Evolutionary conservation across 2,329 filamentous ascomycete genomes (phyloP), one percentile per base, ranked within the genome.

Genomic region (Cladophialophora chaetospira): DNA sequence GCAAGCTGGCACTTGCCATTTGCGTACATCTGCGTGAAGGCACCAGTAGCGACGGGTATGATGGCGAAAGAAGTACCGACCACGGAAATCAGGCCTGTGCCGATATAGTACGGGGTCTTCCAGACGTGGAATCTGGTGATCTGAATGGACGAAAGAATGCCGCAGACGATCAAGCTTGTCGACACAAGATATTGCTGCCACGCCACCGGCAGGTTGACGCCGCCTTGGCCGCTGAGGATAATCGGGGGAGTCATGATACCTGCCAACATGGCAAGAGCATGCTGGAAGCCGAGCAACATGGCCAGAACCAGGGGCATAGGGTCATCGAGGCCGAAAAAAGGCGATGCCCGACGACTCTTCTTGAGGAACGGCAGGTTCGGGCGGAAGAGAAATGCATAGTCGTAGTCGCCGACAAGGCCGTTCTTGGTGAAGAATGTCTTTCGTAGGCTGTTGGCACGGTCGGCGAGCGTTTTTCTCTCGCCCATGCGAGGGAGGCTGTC

Each of bases 331-430:
- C 85, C 86, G 65, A 88, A 89, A 72, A 89, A 89, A 0, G 87
- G 87, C 2, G 84, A 81, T n/a, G 79, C 76, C 55, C 77, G 74
- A 13, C 75, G 76, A 6, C 75, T 67, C 70, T 82, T 84, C 68
- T 82, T 85, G 79, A 94, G 85, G 72, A 96, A 96, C 0, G 92
- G 92, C 19, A 96, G 73, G 64, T 89, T 91, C 1, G 82, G 89
- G 19, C 77, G 84, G 79, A 97, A 96, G 36, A 97, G 85, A 68
- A 91, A 94, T 31, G 72, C 88, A 80, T 97, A 97, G 79, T 97
- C 88, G 73, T 97, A 97, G 66, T 85, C 80, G 61, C 92, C 92
- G 54, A 97, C 73, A 23, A 96, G 80, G 10, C 92, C 92, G 1
- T 91, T 81, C 60, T 67, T 74, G 19, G 76, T 78, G 8, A 73